Evolutionary conservation across 306 rosid species (phyloP).

Genomic region (Senna siamea): DNA sequence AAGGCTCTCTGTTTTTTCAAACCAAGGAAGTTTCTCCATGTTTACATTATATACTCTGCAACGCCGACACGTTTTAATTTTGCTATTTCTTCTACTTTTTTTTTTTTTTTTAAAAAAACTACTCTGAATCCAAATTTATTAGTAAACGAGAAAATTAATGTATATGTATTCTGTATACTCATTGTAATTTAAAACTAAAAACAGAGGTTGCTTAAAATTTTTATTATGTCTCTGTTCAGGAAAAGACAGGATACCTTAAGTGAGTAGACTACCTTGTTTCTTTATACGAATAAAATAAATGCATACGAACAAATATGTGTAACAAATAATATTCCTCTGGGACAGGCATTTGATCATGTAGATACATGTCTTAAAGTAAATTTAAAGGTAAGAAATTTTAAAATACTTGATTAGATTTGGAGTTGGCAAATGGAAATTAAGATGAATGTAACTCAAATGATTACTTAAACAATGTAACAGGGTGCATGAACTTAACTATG

Average conservation of each 20-base stretch:
- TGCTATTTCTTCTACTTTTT: not conserved
- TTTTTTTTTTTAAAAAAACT: not conserved
- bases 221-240: not conserved
- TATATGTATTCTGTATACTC: not conserved
- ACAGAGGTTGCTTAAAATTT: not conserved
- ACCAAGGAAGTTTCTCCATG: constrained; percentile 18
- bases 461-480: not conserved
- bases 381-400: not conserved
- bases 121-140: not conserved
- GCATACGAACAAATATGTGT: not conserved
- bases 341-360: constrained; percentile 2
- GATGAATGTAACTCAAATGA: not conserved
- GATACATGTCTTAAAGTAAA: constrained; percentile 14
- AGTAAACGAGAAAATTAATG: not conserved
- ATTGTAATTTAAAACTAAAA: not conserved
- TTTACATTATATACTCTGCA: not conserved
- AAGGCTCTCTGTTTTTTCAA: constrained; percentile 3
- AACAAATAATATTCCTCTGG: not conserved
- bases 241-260: not conserved
- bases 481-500: not conserved
- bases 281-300: not conserved
- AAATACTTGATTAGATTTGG: constrained; percentile 7
- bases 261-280: not conserved
- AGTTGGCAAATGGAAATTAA: constrained; percentile 2
- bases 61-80: not conserved